Base-by-base conservation (phyloP, 345 rosid species). In the Acer campestre region DNA sequence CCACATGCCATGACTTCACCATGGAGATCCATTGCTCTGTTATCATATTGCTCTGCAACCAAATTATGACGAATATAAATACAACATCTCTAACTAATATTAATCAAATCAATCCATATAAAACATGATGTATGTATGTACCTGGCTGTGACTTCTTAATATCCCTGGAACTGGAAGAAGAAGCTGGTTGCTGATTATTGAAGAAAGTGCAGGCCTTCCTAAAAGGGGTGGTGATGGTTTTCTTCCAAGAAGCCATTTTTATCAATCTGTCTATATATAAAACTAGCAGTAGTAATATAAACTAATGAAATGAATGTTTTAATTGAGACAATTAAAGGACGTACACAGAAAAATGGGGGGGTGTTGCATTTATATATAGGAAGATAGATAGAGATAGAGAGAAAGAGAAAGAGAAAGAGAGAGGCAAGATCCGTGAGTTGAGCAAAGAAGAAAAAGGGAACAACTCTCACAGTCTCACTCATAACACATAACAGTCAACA, bases 1-100 rank as follows among this genome's bases (percentile, higher is more conserved):
- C 89, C 92, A 77, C 97, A 94, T 66, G 97, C 96, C 98, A 91
- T 92, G 67, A 92, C 98, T 72, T 94, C 94, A 17, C 94, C 98
- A 9, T 94, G 93, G 2, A 94, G 87, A 81, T 91, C 91, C 91
- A 77, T 90, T 75, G 58, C 94, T 3, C 85, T 64, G 56, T 69
- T 81, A 63, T 90, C 93, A 46, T 85, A 59, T 59, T 59, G 76
- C 73, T 86, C 94, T 90, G 91, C 88, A 72, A 35, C 38, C 38
- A 35, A 35, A 35, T 35, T 4, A 35, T 35, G 38, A 35, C 6
- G 3, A 35, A 4, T 35, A 35, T 35, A 35, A 35, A 35, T 35
- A 4, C 38, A 35, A 35, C 38, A 35, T 35, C 38, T 35, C 6
- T 35, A 35, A 35, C 38, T 35, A 35, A 35, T 35, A 35, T 4